A percentile compares a stretch with the other conserved stretches of the same genome.
These are phyloP conservation scores for Hypoxylon trugodes DNA, from an alignment of 495 filamentous ascomycete genomes.

Conservation along the genomic window DNA sequence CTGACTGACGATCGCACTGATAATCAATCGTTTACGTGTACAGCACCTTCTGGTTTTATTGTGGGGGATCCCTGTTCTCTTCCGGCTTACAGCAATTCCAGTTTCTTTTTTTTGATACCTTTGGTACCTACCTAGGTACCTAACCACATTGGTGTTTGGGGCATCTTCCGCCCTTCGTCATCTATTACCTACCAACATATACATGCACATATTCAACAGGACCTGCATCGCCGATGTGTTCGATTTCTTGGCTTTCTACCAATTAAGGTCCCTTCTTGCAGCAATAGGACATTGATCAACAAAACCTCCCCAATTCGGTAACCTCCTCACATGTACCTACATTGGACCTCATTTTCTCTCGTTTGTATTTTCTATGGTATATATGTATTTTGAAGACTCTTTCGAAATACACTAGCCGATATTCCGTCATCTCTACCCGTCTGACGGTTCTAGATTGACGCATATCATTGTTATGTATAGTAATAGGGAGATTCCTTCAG, in stretches of 20 bases:
- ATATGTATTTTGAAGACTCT: too few relatives aligned
- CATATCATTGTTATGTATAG: constrained; percentile 27
- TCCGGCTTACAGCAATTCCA: constrained; percentile 33
- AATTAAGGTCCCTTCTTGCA: constrained; percentile 34
- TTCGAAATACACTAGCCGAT: too few relatives aligned
- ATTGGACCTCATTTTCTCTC: too few relatives aligned
- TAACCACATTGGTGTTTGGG: background rate
- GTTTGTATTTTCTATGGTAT: too few relatives aligned
- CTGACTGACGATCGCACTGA: constrained; percentile 24
- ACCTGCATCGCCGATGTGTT: too few relatives aligned
- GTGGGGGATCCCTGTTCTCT: constrained; percentile 30
- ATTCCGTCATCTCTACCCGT: background rate
- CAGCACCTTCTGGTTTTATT: constrained; percentile 21
- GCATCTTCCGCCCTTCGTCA: too few relatives aligned
- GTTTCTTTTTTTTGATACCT: constrained; percentile 20
- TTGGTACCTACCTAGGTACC: constrained; percentile 1
- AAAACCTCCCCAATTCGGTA: constrained; percentile 28
- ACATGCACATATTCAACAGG: constrained; percentile 16
- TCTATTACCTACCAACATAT: too few relatives aligned
- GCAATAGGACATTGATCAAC: constrained; percentile 18
- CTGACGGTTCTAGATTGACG: constrained; percentile 16
- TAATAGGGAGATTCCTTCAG: constrained; percentile 27
- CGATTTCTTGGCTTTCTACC: constrained; percentile 8
- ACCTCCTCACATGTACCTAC: constrained; percentile 5
- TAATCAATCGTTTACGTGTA: constrained; percentile 34